Conservation (phyloP, 108 stramenopile species). For the Schizochytrium sp. region DNA sequence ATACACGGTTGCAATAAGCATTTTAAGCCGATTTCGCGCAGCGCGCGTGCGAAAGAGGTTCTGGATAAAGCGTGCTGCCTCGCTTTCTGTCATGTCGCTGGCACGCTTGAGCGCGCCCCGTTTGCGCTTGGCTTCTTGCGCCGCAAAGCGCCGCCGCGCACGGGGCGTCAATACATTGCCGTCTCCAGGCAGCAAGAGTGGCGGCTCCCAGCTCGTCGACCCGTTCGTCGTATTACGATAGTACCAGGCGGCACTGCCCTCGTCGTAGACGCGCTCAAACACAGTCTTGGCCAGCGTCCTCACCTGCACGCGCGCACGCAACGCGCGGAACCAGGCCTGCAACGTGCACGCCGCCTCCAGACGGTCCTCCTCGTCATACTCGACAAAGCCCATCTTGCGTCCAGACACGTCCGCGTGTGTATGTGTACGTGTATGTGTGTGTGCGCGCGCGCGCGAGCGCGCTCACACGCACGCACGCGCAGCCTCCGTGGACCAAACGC, state of each 20-base stretch:
- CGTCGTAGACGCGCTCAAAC: neutral
- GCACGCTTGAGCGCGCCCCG: neutral
- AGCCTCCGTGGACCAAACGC: too few relatives aligned
- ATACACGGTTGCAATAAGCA: neutral
- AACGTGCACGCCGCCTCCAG: neutral
- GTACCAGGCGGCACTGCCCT: neutral
- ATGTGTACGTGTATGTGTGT: neutral
- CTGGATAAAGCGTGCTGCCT: slow-evolving; percentile 4
- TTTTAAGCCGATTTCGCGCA: neutral
- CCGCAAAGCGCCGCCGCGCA: neutral
- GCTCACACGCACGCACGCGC: too few relatives aligned
- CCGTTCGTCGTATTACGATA: neutral
- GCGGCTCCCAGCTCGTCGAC: neutral
- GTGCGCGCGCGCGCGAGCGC: neutral
- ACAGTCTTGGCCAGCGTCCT: neutral
- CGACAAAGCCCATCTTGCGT: neutral
- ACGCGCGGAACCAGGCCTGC: neutral
- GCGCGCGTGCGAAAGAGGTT: neutral
- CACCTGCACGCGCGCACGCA: neutral
- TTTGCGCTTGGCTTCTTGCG: neutral
- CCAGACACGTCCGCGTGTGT: neutral
- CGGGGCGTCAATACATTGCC: neutral
- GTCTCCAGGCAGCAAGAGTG: neutral
- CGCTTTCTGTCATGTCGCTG: neutral
- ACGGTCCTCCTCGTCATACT: neutral